Evolutionary conservation across 148 eudicot species (phyloP).

Genomic region (Chenopodium suecicum): DNA sequence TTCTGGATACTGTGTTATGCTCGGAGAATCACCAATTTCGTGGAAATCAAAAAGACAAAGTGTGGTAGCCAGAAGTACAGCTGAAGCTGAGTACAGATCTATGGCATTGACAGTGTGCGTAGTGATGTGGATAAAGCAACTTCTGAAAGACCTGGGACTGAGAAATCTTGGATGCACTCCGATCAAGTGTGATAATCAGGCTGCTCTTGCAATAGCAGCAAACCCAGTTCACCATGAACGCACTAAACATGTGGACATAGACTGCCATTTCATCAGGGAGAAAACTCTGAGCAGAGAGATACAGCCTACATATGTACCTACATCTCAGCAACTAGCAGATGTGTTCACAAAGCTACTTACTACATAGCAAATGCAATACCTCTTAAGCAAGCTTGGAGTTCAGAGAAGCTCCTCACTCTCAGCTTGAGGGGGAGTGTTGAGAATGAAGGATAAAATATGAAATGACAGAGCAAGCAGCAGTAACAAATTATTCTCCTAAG

Average conservation of each 20-base stretch:
- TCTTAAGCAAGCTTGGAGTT: not conserved
- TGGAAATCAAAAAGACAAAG: not conserved
- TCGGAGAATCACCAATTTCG: not conserved
- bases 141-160: not conserved
- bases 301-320: too few species aligned
- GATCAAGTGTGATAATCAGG: not conserved
- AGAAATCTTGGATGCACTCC: not conserved
- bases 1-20: not conserved
- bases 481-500: too few species aligned
- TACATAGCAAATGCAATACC: not conserved
- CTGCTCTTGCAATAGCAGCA: not conserved
- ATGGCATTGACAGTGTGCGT: not conserved
- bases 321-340: not conserved
- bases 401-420: not conserved
- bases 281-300: not conserved
- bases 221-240: not conserved
- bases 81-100: not conserved
- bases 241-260: not conserved
- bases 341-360: not conserved
- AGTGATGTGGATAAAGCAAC: not conserved
- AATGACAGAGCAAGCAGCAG: too few species aligned
- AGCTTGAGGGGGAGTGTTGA: constrained; percentile 9
- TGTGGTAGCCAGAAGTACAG: not conserved
- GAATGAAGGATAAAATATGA: too few species aligned
- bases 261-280: not conserved